Evolutionary conservation across 2,329 filamentous ascomycete species (phyloP).

Genomic region (Alternaria solani): DNA sequence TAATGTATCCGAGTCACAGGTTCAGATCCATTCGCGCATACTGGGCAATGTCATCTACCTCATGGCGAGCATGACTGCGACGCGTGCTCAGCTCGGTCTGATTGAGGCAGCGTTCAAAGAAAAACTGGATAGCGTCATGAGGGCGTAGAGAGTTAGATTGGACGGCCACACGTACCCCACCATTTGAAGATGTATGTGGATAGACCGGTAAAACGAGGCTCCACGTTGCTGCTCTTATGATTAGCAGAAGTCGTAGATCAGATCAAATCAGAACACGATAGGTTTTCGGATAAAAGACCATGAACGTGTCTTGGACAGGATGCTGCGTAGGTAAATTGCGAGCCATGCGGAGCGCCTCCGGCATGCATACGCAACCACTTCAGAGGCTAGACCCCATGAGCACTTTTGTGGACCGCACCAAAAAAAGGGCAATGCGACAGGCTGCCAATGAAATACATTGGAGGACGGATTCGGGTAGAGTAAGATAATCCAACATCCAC

Average conservation of each 20-base stretch:
- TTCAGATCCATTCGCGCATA: slow-evolving; percentile 66
- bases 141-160: background rate
- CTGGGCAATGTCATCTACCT: slow-evolving; percentile 68
- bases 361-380: background rate
- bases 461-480: too few species aligned
- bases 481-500: too few species aligned
- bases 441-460: too few species aligned
- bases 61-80: slow-evolving; percentile 61
- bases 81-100: slow-evolving; percentile 19
- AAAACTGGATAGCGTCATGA: slow-evolving; percentile 18
- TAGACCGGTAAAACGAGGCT: background rate
- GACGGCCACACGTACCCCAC: background rate
- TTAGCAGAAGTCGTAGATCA: background rate
- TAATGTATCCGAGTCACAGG: slow-evolving; percentile 44
- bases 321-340: background rate
- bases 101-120: slow-evolving; percentile 33
- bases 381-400: background rate
- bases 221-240: background rate
- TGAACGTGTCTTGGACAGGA: background rate
- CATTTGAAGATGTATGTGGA: background rate
- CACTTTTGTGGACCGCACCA: too few species aligned
- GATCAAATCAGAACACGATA: background rate
- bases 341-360: background rate
- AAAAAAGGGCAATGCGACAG: too few species aligned
- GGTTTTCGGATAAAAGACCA: background rate